A percentile compares a stretch with the other conserved stretches of the same genome.
Evolutionary conservation across 116 monocot genomes (phyloP).

Genomic region (Iris pallida): DNA sequence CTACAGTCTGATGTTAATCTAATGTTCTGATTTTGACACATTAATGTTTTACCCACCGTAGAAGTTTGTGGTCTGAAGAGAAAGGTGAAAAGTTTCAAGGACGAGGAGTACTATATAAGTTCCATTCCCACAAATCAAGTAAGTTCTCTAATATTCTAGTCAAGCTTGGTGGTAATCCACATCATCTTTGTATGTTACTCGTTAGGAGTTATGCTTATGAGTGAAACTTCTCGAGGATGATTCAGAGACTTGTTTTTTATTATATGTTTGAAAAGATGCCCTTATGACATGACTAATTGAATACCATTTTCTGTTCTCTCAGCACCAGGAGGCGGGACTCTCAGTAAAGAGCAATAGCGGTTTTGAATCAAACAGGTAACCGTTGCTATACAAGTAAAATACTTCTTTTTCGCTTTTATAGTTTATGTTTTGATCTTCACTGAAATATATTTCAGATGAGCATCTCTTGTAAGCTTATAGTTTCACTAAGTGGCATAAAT

Average conservation of each 20-base stretch:
- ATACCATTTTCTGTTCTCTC: conserved; percentile 13
- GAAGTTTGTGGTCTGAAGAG: conserved; percentile 51
- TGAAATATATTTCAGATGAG: neutral
- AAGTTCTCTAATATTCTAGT: conserved; percentile 16
- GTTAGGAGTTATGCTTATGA: too few relatives aligned
- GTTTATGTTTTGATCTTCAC: neutral
- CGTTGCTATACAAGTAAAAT: neutral
- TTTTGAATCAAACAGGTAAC: conserved; percentile 67
- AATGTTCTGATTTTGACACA: too few relatives aligned
- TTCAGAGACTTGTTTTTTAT: neutral
- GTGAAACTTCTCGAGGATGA: too few relatives aligned
- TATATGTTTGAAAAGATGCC: neutral
- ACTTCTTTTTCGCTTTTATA: neutral
- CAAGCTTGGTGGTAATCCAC: neutral
- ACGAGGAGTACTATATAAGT: conserved; percentile 85
- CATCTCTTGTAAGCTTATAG: neutral
- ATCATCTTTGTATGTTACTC: neutral
- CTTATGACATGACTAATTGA: neutral
- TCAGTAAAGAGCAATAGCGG: conserved; percentile 59
- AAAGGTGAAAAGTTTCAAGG: conserved; percentile 61
- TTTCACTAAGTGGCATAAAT: neutral
- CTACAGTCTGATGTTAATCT: too few relatives aligned
- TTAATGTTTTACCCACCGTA: conserved; percentile 18
- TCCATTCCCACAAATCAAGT: conserved; percentile 79
- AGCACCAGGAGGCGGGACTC: conserved; percentile 86